These are phyloP conservation scores for Mallotus japonicus DNA, from an alignment of 441 rosid genomes.

Conservation along the genomic window DNA sequence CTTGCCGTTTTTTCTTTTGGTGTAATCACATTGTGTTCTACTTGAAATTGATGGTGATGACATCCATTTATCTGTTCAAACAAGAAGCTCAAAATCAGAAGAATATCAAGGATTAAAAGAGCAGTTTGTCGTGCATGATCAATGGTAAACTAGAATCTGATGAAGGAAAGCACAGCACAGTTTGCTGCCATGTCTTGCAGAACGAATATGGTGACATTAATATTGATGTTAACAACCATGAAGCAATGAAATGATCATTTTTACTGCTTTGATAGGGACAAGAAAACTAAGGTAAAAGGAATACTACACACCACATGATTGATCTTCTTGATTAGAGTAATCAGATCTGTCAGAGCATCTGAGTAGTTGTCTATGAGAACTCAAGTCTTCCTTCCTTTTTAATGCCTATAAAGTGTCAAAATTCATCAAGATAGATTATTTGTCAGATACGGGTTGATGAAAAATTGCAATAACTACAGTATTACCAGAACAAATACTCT, in stretches of 20 bases:
- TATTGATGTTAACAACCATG: neutral
- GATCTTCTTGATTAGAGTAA: conserved; percentile 20
- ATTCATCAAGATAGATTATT: conserved; percentile 1
- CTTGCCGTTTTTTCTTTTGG: conserved; percentile 27
- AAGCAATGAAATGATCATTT: neutral
- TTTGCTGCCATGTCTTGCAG: neutral
- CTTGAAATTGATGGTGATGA: conserved; percentile 32
- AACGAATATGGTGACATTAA: neutral
- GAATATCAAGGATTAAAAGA: neutral
- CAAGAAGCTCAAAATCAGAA: conserved; percentile 9
- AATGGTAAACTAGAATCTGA: neutral
- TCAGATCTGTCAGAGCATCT: conserved; percentile 19
- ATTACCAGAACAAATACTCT: neutral
- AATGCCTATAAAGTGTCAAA: conserved; percentile 21
- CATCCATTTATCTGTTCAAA: conserved; percentile 21
- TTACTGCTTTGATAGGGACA: too few species aligned
- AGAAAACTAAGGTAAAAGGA: too few species aligned
- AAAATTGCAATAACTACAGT: neutral
- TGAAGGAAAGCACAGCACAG: neutral
- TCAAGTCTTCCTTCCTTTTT: conserved; percentile 25
- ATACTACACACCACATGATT: conserved; percentile 21
- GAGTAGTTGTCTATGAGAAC: conserved; percentile 7
- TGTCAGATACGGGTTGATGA: neutral
- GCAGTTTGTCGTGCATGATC: neutral
- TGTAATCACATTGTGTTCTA: conserved; percentile 18